phyloP scores from a whole-genome alignment of 176 grass and related monocot species.

The Carex kokanica region DNA sequence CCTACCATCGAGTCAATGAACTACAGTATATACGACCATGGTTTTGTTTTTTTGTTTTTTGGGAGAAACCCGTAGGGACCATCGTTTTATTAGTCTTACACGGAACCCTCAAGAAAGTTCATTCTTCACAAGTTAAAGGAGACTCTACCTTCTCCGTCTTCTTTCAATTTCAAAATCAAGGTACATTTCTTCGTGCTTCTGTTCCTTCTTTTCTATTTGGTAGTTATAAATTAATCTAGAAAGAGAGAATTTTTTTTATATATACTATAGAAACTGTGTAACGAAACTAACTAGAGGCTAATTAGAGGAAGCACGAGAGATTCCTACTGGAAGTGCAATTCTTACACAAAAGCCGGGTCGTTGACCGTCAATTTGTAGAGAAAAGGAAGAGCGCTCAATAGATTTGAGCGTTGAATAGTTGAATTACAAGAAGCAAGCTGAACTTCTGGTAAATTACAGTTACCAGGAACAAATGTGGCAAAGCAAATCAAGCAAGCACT shows the following conservation, averaged over 20 bases:
- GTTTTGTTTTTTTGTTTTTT: too few relatives aligned
- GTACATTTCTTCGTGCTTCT: not conserved
- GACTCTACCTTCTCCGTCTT: not conserved
- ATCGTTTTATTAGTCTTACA: not conserved
- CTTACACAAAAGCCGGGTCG: not conserved
- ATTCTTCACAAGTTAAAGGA: not conserved
- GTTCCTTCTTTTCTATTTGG: too few relatives aligned
- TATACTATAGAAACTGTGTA: not conserved
- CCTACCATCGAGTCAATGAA: not conserved
- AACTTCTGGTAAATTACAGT: not conserved
- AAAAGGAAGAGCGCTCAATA: constrained; percentile 7
- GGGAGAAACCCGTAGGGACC: too few relatives aligned
- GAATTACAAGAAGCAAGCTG: not conserved
- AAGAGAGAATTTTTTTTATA: not conserved
- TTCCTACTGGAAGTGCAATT: not conserved
- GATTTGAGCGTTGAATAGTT: too few relatives aligned
- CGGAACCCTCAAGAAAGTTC: not conserved
- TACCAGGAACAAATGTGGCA: constrained; percentile 44
- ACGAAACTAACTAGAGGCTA: not conserved
- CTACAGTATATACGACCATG: not conserved
- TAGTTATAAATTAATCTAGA: too few relatives aligned
- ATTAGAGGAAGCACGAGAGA: not conserved
- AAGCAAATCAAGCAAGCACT: constrained; percentile 38
- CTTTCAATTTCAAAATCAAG: not conserved
- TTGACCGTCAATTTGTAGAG: not conserved